Evolutionary conservation across 345 rosid genomes (phyloP).

Genomic region (Ricinus communis): DNA sequence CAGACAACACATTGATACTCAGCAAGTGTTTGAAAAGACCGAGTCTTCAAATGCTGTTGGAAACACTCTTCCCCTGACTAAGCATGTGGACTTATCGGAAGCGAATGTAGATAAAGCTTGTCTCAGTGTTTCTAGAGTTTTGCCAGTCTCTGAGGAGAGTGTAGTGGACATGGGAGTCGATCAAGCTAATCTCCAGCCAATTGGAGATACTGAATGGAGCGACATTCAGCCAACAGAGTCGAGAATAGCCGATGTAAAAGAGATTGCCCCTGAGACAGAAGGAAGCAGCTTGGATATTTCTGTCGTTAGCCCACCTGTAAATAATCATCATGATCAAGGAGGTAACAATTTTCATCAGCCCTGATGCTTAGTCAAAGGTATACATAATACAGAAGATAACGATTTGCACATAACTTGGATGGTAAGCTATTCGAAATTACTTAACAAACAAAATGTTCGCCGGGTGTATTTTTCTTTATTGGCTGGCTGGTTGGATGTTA

Average conservation of each 20-base stretch:
- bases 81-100: conserved; percentile 65
- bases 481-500: conserved; percentile 1
- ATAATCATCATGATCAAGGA: conserved; percentile 49
- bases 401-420: not conserved
- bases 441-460: conserved; percentile 6
- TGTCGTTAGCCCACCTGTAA: conserved; percentile 49
- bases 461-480: not conserved
- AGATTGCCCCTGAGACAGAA: conserved; percentile 59
- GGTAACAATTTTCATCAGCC: conserved; percentile 52
- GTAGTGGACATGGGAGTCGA: conserved; percentile 63
- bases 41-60: conserved; percentile 47
- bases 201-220: conserved; percentile 70
- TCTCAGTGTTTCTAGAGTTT: conserved; percentile 59
- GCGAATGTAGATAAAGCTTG: conserved; percentile 90
- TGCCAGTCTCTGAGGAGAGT: conserved; percentile 49
- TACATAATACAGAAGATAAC: not conserved
- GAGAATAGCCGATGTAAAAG: conserved; percentile 75
- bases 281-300: conserved; percentile 75
- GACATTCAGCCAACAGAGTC: conserved; percentile 91
- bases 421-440: not conserved
- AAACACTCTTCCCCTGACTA: conserved; percentile 50
- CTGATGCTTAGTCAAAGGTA: conserved; percentile 31
- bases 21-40: conserved; percentile 71
- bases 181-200: conserved; percentile 52
- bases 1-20: conserved; percentile 79